Conservation (phyloP, 78 protist genomes). For the slime mould (Dictyostelium discoideum) region DNA sequence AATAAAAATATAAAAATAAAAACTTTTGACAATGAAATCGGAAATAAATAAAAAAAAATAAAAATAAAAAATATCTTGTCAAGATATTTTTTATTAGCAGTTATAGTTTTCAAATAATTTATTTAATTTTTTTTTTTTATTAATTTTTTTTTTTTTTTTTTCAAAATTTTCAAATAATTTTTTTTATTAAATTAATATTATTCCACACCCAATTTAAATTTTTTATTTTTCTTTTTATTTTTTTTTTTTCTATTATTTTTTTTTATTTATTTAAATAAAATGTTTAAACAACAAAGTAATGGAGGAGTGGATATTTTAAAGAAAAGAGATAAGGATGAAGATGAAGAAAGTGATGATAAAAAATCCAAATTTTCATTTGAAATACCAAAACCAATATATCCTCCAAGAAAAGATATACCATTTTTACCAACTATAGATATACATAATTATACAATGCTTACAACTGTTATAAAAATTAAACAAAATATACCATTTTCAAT, state of each 20-base stretch:
- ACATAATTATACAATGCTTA: neutral
- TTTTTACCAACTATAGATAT: conserved; percentile 7
- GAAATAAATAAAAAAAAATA: no score
- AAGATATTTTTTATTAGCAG: neutral
- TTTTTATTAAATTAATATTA: neutral
- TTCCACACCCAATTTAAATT: no score
- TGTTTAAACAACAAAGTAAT: neutral
- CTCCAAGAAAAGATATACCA: conserved; percentile 20
- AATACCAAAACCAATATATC: conserved; percentile 6
- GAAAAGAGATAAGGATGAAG: neutral
- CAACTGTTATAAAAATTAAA: neutral
- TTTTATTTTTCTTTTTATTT: no score
- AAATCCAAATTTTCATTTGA: neutral
- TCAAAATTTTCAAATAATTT: neutral
- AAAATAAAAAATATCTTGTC: neutral
- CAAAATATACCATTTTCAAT: conserved; percentile 23
- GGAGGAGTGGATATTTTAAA: neutral
- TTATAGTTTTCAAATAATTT: neutral
- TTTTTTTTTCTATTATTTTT: no score
- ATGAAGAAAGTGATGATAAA: neutral
- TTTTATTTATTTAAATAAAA: neutral
- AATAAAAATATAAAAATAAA: no score
- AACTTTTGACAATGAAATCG: neutral
- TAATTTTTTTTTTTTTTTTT: no score
- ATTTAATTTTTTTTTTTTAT: no score